Evolutionary conservation across 2,329 filamentous ascomycete genomes (phyloP).

Genomic region (Pseudogymnoascus sp.): DNA sequence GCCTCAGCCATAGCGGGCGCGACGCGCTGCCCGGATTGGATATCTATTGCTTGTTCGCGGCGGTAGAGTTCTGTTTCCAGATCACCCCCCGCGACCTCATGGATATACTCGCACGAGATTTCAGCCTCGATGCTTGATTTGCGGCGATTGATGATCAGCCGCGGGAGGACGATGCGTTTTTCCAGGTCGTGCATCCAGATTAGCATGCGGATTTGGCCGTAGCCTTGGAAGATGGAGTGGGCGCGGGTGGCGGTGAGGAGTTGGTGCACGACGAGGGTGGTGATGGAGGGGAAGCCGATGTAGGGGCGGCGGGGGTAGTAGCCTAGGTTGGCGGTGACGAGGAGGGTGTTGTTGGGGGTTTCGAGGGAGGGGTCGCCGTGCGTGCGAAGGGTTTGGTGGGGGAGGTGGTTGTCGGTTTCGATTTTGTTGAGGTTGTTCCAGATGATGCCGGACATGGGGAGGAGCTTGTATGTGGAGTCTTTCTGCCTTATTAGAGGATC

Average conservation of each 20-base stretch:
- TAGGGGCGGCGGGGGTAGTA: conserved; percentile 44
- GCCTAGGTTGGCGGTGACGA: conserved; percentile 62
- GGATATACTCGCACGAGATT: conserved; percentile 48
- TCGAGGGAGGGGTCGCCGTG: conserved; percentile 32
- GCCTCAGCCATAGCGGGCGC: conserved; percentile 40
- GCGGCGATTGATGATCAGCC: conserved; percentile 44
- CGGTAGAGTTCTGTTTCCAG: conserved; percentile 20
- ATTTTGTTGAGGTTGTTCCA: conserved; percentile 51
- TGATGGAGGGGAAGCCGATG: conserved; percentile 47
- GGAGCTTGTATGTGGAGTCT: conserved; percentile 39
- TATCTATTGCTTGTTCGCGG: conserved; percentile 42
- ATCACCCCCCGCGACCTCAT: conserved; percentile 44
- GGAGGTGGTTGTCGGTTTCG: conserved; percentile 42
- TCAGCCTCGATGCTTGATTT: conserved; percentile 53
- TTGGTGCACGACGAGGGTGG: conserved; percentile 51
- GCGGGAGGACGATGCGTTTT: conserved; percentile 51
- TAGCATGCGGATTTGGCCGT: conserved; percentile 73
- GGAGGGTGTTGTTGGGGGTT: conserved; percentile 59
- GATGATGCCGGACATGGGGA: conserved; percentile 50
- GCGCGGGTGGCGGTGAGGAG: conserved; percentile 51
- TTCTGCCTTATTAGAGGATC: conserved; percentile 44
- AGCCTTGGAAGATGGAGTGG: conserved; percentile 58
- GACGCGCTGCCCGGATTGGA: conserved; percentile 34
- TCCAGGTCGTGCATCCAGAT: conserved; percentile 61
- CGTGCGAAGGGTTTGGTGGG: conserved; percentile 40